These are phyloP conservation scores for Sphaerulina populicola DNA, from an alignment of 2,329 filamentous ascomycete species.

Conservation along the genomic window DNA sequence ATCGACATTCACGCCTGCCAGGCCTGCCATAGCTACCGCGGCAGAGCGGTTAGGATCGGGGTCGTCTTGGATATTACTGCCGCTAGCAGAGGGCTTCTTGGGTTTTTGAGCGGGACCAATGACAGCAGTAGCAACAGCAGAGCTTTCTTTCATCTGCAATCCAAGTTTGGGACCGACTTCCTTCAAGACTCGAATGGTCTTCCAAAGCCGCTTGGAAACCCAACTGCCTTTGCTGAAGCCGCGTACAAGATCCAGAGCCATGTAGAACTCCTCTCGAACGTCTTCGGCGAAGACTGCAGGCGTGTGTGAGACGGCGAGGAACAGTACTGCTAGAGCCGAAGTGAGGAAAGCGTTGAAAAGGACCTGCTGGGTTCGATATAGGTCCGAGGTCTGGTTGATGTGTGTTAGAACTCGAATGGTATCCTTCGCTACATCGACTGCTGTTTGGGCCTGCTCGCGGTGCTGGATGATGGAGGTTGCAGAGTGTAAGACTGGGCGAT, in stretches of 20 bases:
- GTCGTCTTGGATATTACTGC: constrained; percentile 24
- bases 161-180: constrained; percentile 64
- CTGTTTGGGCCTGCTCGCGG: constrained; percentile 61
- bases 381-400: constrained; percentile 61
- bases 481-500: constrained; percentile 78
- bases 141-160: constrained; percentile 35
- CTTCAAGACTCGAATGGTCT: constrained; percentile 61
- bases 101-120: not conserved
- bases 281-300: constrained; percentile 60
- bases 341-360: constrained; percentile 76
- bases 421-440: constrained; percentile 66
- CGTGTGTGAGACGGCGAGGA: constrained; percentile 67
- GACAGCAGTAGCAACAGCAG: not conserved
- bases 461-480: constrained; percentile 74
- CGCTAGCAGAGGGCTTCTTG: constrained; percentile 24
- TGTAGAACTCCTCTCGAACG: constrained; percentile 69
- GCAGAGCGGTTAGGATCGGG: constrained; percentile 52
- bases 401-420: constrained; percentile 64
- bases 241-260: constrained; percentile 65
- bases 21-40: constrained; percentile 57
- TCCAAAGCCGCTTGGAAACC: constrained; percentile 66
- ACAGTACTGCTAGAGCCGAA: constrained; percentile 65
- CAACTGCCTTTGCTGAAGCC: constrained; percentile 63
- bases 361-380: constrained; percentile 63
- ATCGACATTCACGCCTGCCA: constrained; percentile 55